Conservation (phyloP, 2,329 filamentous ascomycete genomes). For the Drechslera avenae region DNA sequence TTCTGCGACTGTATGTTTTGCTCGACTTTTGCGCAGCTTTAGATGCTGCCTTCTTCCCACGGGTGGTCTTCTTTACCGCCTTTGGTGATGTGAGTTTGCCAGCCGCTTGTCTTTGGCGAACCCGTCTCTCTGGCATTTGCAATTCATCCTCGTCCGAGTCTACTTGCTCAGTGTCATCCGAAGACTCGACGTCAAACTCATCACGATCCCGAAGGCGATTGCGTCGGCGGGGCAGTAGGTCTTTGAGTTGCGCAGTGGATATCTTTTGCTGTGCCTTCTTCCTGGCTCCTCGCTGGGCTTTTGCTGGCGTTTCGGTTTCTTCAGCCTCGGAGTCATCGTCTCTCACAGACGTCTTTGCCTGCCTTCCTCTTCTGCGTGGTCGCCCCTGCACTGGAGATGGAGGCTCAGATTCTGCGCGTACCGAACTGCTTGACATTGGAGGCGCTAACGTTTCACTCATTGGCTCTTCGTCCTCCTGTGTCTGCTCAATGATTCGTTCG, state of each 20-base stretch:
- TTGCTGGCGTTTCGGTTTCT: slow-evolving; percentile 31
- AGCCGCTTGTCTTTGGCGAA: slow-evolving; percentile 19
- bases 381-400: slow-evolving; percentile 22
- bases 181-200: slow-evolving; percentile 51
- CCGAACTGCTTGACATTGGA: slow-evolving; percentile 51
- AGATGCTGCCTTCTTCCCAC: slow-evolving; percentile 28
- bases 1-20: slow-evolving; percentile 43
- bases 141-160: slow-evolving; percentile 53
- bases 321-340: slow-evolving; percentile 33
- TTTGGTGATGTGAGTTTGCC: slow-evolving; percentile 31
- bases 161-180: slow-evolving; percentile 36
- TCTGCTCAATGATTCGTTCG: slow-evolving; percentile 27
- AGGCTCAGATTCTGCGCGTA: slow-evolving; percentile 26
- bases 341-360: slow-evolving; percentile 20
- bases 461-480: slow-evolving; percentile 33
- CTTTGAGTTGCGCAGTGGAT: slow-evolving; percentile 53
- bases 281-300: slow-evolving; percentile 21
- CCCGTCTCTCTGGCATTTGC: slow-evolving; percentile 35
- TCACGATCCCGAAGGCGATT: slow-evolving; percentile 37
- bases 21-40: slow-evolving; percentile 30
- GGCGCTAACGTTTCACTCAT: slow-evolving; percentile 52
- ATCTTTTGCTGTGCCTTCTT: slow-evolving; percentile 40
- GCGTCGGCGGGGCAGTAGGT: slow-evolving; percentile 52
- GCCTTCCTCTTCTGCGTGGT: slow-evolving; percentile 24
- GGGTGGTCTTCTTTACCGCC: slow-evolving; percentile 30